Conservation (phyloP, 495 filamentous ascomycete species). For the Penicillium antarcticum region DNA sequence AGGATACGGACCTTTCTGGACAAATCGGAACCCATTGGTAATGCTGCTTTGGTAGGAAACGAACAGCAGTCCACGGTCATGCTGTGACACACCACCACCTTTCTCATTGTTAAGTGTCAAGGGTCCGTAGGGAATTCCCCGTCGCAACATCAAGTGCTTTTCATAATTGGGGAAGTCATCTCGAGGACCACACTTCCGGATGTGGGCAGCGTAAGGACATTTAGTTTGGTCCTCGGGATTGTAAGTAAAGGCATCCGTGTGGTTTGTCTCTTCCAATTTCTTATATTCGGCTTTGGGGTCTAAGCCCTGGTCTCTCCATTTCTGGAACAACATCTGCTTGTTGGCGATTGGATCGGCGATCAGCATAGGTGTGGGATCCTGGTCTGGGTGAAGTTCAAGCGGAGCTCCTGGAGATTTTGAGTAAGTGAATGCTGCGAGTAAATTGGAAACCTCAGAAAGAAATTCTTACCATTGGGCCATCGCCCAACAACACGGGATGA, state of each 20-base stretch:
- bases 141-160: neutral
- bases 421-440: neutral
- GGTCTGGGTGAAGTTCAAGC: neutral
- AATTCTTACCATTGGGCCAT: neutral
- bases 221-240: neutral
- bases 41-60: constrained; percentile 1
- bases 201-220: neutral
- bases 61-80: neutral
- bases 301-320: neutral
- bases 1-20: neutral
- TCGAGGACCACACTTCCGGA: neutral
- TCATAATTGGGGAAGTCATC: neutral
- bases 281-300: neutral
- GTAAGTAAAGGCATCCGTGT: neutral
- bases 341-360: neutral
- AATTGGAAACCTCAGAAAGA: too few species aligned
- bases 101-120: neutral
- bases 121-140: neutral
- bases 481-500: neutral
- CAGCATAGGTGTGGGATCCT: neutral
- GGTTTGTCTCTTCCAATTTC: neutral
- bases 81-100: neutral
- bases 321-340: neutral
- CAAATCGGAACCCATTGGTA: neutral
- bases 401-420: neutral